Base-by-base conservation (phyloP, 2,329 filamentous ascomycete species). In the Metarhizium anisopliae region DNA sequence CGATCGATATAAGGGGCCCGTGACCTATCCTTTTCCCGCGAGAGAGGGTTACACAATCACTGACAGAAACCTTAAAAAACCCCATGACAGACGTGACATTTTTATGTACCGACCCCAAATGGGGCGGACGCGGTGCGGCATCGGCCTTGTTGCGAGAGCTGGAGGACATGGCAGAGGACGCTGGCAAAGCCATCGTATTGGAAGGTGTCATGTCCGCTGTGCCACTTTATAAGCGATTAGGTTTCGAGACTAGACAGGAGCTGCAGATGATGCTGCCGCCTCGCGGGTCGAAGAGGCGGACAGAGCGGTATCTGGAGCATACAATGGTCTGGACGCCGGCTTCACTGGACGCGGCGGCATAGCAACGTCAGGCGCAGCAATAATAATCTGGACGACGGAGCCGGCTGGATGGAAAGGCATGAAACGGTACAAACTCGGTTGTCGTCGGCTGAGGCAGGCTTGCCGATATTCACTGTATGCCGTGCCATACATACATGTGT, bases 141-240 rank as follows among this genome's bases (percentile, higher is more conserved):
- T 66, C 68, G 29, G 53, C 59, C 20, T 63, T 75, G 25, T 62
- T 72, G 20, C 56, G 64, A 47, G 61, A 59, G 32, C 66, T 74
- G n/a, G 64, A 70, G 52, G 60, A 64, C 5, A 58, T 65, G 55
- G 73, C 72, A 2, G 60, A 61, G 10, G 63, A 56, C 14, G 68
- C 70, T 11, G 61, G 62, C 14, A 61, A 70, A 53, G 64, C 67
- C 11, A 66, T 72, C 6, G 68, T 74, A 50, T 60, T 75, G 14
- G 72, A 74, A 56, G 71, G 69, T 20, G 74, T 70, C 18, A 67
- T 67, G 60, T 65, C 68, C 18, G 72, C 72, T 1, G 65, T 73
- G 6, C 58, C 61, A 1, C 67, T 75, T 56, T 75, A 75, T 47
- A 60, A 68, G 55, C 69, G 58, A 58, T 59, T 73, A 38, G 72